Conservation (phyloP, 2,329 filamentous ascomycete species). For the Metarhizium anisopliae region DNA sequence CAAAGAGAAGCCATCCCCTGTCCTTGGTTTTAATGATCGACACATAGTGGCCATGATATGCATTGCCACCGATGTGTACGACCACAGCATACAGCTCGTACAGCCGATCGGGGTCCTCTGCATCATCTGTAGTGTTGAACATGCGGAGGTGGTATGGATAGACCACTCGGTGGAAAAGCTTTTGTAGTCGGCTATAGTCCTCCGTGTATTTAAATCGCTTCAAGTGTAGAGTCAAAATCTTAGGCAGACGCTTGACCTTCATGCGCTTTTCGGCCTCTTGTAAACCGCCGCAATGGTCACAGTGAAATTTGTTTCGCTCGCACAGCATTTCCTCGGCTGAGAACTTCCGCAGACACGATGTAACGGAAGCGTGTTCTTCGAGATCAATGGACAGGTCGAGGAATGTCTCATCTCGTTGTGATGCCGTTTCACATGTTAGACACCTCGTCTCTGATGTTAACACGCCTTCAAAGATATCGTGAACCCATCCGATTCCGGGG, state of each 20-base stretch:
- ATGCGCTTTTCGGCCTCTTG: conserved; percentile 98
- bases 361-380: conserved; percentile 91
- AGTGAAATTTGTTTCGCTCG: conserved; percentile 97
- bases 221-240: conserved; percentile 82
- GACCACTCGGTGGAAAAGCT: conserved; percentile 92
- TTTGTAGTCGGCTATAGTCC: conserved; percentile 85
- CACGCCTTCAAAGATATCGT: conserved; percentile 92
- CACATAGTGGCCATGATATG: conserved; percentile 96
- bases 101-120: conserved; percentile 82
- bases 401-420: conserved; percentile 91
- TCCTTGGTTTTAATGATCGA: conserved; percentile 97
- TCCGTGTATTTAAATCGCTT: conserved; percentile 99
- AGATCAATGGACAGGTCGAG: conserved; percentile 93
- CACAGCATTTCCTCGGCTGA: conserved; percentile 98
- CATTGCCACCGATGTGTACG: conserved; percentile 92
- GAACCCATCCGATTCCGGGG: conserved; percentile 77
- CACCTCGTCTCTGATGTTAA: conserved; percentile 95
- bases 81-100: conserved; percentile 98
- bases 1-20: conserved; percentile 89
- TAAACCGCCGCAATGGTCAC: conserved; percentile 89
- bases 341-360: conserved; percentile 89
- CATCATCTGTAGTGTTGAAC: conserved; percentile 95
- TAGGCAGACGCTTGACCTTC: conserved; percentile 94
- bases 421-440: conserved; percentile 90
- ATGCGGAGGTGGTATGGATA: conserved; percentile 95